Base-by-base conservation (phyloP, 2,329 filamentous ascomycete genomes). In the Fusarium bulbicola region DNA sequence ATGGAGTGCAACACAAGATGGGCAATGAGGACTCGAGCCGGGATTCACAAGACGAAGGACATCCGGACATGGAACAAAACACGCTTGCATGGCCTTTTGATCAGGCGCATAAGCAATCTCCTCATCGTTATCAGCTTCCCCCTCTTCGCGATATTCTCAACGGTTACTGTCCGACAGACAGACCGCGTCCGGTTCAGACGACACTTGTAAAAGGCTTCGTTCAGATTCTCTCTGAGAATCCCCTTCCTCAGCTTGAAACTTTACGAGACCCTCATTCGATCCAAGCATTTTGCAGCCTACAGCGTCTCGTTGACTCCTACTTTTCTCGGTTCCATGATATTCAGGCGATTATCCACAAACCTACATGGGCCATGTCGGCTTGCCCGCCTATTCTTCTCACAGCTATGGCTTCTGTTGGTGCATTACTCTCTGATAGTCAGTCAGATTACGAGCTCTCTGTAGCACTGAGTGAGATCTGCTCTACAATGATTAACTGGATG, bases 401-500 rank as follows among this genome's bases (percentile, higher is more conserved):
- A 0, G 59, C 59, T 6, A 59, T 59, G 21, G 59, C 59, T 0
- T 62, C 50, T 12, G 53, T 62, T 12, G 59, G 59, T 7, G 59
- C 59, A 14, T 2, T 62, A 1, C 32, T 62, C 7, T 62, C 59
- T 2, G 50, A 62, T 12, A 46, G 5, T 2, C 50, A 21, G 21
- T 26, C 26, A 4, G 59, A 62, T 7, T 24, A 30, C 7, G 52
- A 62, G 4, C 39, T 62, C 0, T 58, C 59, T 1, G 24, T 58
- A 0, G 18, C 26, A 15, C 26, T 62, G 6, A 62, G 59, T 15
- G 59, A 62, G 7, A 10, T 62, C 0, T 62, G 59, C 21, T 62
- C 59, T n/a, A 58, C 59, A 8, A 59, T 62, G 40, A 58, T 46
- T 6, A 62, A 40, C 16, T 62, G 59, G 59, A 62, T 59, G 59